Percentiles rank a stretch among this genome's conserved stretches.
phyloP scores from a whole-genome alignment of 2,329 filamentous ascomycete species.

The Huntiella abstrusa region DNA sequence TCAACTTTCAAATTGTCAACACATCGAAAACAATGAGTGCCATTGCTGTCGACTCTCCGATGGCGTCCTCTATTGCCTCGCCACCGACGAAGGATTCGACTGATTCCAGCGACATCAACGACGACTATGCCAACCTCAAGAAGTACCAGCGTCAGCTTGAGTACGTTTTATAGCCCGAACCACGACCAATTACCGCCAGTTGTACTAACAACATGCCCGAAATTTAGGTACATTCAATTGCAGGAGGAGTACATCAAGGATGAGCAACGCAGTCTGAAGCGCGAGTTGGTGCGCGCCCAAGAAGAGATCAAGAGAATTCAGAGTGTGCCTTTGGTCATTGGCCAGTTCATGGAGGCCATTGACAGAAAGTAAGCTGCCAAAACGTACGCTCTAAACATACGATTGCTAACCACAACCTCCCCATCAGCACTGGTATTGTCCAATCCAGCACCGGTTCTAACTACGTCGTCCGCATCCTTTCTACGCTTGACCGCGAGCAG shows the following conservation, averaged over 20 bases:
- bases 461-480: constrained; percentile 96
- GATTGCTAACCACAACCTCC: constrained; percentile 1
- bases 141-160: constrained; percentile 92
- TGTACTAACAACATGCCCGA: constrained; percentile 10
- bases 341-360: constrained; percentile 99
- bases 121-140: constrained; percentile 92
- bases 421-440: constrained; percentile 78
- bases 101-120: constrained; percentile 55
- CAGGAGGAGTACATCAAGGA: constrained; percentile 99
- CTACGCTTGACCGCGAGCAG: constrained; percentile 92
- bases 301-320: constrained; percentile 99
- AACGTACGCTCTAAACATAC: constrained; percentile 12
- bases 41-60: constrained; percentile 65
- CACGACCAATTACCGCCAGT: not conserved
- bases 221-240: constrained; percentile 66
- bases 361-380: constrained; percentile 67
- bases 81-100: not conserved
- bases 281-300: constrained; percentile 89
- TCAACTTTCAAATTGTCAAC: not conserved
- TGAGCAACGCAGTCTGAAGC: constrained; percentile 94
- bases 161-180: constrained; percentile 29
- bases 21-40: constrained; percentile 52
- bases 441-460: constrained; percentile 97
- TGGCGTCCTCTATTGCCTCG: constrained; percentile 31
- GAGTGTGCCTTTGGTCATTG: constrained; percentile 92